Evolutionary conservation across 495 filamentous ascomycete genomes (phyloP), one percentile per base, ranked within the genome.

Genomic region (Aspergillus coremiiformis): DNA sequence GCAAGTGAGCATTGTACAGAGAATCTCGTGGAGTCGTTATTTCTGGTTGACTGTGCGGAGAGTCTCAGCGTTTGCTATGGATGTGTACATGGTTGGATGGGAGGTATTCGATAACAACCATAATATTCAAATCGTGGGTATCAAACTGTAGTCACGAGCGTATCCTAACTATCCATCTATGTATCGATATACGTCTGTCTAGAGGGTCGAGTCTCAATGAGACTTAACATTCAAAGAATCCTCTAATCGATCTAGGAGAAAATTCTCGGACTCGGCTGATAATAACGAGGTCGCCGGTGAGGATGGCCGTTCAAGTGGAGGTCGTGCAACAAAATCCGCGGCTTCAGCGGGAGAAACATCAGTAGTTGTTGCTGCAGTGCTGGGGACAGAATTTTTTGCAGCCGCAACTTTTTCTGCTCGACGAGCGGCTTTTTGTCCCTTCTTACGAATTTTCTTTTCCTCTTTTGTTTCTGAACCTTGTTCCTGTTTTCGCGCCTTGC

Each of bases 191-290:
- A 45, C 15, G 42, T n/a, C 21, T 21, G n/a, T 14, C 17, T 35
- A 54, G 10, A 7, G 12, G 12, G 11, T 27, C 5, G 29, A 35
- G 29, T 12, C 23, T 30, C n/a, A 43, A 5, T 21, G 12, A 4
- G 2, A 6, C 19, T 49, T 37, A 23, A 17, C 33, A 33, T 54
- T 41, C 32, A 61, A 48, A 0, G 62, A 58, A 29, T 65, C 63
- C 55, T 68, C 66, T 27, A 68, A 35, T 12, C 55, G 52, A 53
- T 68, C 64, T 15, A 68, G 39, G 44, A 68, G 52, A 15, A 35
- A 56, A 52, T 66, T 66, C 37, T 58, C 54, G 5, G 63, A 66
- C n/a, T 37, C 54, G 15, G 46, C 30, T 1, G 37, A 37, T 37
- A 8, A n/a, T 10, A 4, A 41, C 9, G 58, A 58, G 4, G 65